phyloP scores from a whole-genome alignment of 352 stramenopile genomes.

The Thraustochytrium sp. region DNA sequence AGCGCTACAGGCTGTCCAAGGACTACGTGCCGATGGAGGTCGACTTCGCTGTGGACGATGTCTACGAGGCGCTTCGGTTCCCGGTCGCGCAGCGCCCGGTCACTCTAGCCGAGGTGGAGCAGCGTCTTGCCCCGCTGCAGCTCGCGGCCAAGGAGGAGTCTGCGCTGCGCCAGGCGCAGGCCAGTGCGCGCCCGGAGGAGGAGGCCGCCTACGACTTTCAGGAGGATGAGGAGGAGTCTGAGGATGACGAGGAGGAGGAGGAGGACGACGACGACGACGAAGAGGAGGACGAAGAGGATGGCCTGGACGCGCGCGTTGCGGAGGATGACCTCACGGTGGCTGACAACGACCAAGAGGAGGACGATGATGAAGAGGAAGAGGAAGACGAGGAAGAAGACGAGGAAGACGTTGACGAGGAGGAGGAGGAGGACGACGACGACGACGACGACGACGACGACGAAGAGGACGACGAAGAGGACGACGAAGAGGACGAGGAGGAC shows the following conservation, averaged over 20 bases:
- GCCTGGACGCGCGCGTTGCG: not conserved
- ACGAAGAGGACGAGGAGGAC: not conserved
- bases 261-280: slow-evolving; percentile 46
- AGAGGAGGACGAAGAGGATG: slow-evolving; percentile 57
- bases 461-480: slow-evolving; percentile 53
- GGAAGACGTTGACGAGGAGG: not conserved
- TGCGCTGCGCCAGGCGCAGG: not conserved
- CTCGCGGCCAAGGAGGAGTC: not conserved
- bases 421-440: not conserved
- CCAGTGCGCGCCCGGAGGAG: slow-evolving; percentile 54
- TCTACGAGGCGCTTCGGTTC: slow-evolving; percentile 65
- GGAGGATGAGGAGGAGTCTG: not conserved
- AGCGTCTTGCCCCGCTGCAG: not conserved
- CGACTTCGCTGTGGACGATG: slow-evolving; percentile 77
- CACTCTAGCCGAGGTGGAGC: slow-evolving; percentile 18
- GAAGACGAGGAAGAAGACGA: not conserved
- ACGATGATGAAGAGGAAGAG: not conserved
- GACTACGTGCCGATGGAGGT: slow-evolving; percentile 85
- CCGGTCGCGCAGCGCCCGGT: slow-evolving; percentile 38
- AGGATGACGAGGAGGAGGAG: not conserved
- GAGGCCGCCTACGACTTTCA: slow-evolving; percentile 53
- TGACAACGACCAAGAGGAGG: not conserved
- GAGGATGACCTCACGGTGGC: not conserved
- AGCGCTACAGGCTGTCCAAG: slow-evolving; percentile 93
- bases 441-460: slow-evolving; percentile 50